Conservation (phyloP, 768 basidiomycete species). For the Plicaturopsis crispa region DNA sequence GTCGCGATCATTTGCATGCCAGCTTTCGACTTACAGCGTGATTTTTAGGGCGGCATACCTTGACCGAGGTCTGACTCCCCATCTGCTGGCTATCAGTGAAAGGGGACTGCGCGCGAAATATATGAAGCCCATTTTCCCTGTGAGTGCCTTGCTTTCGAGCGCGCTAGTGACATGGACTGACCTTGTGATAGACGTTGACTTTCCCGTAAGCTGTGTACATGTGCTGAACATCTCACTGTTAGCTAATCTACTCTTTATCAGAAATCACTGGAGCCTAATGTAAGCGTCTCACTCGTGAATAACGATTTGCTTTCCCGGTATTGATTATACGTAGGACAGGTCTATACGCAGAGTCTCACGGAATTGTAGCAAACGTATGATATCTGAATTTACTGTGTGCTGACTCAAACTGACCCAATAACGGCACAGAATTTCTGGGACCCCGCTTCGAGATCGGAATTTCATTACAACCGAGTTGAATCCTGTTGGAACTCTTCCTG, state of each 20-base stretch:
- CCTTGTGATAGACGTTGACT: conserved; percentile 58
- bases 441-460: conserved; percentile 50
- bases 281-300: conserved; percentile 22
- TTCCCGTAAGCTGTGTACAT: conserved; percentile 62
- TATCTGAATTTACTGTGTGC: neutral
- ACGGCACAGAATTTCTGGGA: conserved; percentile 77
- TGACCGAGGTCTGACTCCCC: conserved; percentile 78
- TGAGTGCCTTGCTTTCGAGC: conserved; percentile 24
- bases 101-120: conserved; percentile 83
- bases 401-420: neutral
- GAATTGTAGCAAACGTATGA: conserved; percentile 81
- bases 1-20: conserved; percentile 9
- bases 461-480: conserved; percentile 61
- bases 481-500: conserved; percentile 63
- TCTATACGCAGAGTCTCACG: conserved; percentile 82
- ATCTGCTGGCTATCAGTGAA: conserved; percentile 73
- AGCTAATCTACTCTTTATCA: conserved; percentile 18
- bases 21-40: conserved; percentile 6
- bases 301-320: conserved; percentile 1
- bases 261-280: conserved; percentile 90
- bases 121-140: conserved; percentile 84
- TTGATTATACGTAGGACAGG: conserved; percentile 57
- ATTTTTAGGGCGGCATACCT: conserved; percentile 72
- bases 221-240: neutral
- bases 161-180: conserved; percentile 7